Percentiles rank a stretch among this genome's conserved stretches.
Conservation (phyloP, 2,329 filamentous ascomycete species). For the Aspergillus sp. region DNA sequence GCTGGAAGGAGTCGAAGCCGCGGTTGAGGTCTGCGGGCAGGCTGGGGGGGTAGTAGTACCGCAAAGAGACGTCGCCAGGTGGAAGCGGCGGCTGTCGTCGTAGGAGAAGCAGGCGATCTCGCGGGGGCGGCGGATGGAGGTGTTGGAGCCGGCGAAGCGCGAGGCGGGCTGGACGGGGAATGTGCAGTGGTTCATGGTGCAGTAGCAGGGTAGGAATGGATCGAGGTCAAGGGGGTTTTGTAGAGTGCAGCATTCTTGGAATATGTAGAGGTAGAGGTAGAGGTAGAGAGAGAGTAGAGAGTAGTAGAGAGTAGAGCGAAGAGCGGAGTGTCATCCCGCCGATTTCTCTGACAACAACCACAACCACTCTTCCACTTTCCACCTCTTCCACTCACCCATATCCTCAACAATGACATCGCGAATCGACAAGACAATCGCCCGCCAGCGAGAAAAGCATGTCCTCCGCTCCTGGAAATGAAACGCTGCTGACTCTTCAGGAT, state of each 20-base stretch:
- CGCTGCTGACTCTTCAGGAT: constrained; percentile 48
- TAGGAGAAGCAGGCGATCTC: constrained; percentile 94
- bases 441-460: constrained; percentile 65
- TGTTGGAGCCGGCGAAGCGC: constrained; percentile 58
- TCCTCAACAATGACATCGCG: constrained; percentile 29
- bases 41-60: constrained; percentile 75
- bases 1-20: constrained; percentile 74
- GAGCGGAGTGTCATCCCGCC: not conserved
- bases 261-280: too few species aligned
- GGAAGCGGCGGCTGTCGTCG: constrained; percentile 70
- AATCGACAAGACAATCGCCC: constrained; percentile 62
- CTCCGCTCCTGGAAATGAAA: not conserved
- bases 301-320: not conserved
- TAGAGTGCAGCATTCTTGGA: too few species aligned
- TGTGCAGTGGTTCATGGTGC: constrained; percentile 23
- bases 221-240: too few species aligned
- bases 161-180: constrained; percentile 63
- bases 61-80: constrained; percentile 66
- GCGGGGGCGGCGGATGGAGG: constrained; percentile 67
- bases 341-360: not conserved
- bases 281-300: not conserved
- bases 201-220: too few species aligned
- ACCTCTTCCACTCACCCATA: not conserved
- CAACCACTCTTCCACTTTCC: constrained; percentile 2
- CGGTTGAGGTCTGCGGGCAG: constrained; percentile 64